A percentile compares a stretch with the other conserved stretches of the same genome.
Evolutionary conservation across 2,329 filamentous ascomycete species (phyloP).

Genomic region (Fusarium sp.): DNA sequence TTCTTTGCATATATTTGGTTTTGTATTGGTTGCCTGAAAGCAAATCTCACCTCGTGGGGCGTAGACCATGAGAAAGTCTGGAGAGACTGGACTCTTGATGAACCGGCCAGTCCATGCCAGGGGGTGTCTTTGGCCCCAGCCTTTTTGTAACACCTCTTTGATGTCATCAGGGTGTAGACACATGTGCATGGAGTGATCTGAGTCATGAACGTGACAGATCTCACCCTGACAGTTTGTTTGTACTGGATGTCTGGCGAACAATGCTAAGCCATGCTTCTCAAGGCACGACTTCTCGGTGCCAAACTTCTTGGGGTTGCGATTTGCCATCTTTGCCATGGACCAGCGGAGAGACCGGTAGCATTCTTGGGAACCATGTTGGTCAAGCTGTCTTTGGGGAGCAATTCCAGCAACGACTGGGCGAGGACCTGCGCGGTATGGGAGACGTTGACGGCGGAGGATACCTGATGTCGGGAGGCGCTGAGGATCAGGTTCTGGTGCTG

Average conservation of each 20-base stretch:
- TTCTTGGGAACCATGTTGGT: slow-evolving; percentile 68
- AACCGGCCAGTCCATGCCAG: slow-evolving; percentile 75
- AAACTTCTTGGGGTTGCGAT: slow-evolving; percentile 59
- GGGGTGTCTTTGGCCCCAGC: slow-evolving; percentile 81
- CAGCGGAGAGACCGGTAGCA: slow-evolving; percentile 68
- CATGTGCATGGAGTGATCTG: slow-evolving; percentile 81
- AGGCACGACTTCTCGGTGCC: slow-evolving; percentile 78
- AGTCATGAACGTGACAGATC: slow-evolving; percentile 82
- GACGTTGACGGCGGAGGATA: slow-evolving; percentile 62
- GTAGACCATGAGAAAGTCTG: slow-evolving; percentile 85
- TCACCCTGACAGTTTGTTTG: slow-evolving; percentile 83
- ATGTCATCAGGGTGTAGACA: slow-evolving; percentile 84
- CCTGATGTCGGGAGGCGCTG: slow-evolving; percentile 66
- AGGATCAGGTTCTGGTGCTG: slow-evolving; percentile 64
- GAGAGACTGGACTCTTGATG: slow-evolving; percentile 72
- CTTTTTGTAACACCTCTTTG: slow-evolving; percentile 74
- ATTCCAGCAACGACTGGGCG: slow-evolving; percentile 79
- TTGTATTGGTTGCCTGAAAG: slow-evolving; percentile 10
- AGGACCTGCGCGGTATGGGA: slow-evolving; percentile 71
- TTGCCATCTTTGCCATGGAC: slow-evolving; percentile 64
- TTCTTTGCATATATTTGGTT: not conserved
- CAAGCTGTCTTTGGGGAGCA: slow-evolving; percentile 82
- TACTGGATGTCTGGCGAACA: slow-evolving; percentile 75
- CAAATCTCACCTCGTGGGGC: slow-evolving; percentile 70
- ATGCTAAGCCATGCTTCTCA: slow-evolving; percentile 82